These are phyloP conservation scores for Hysterium pulicare DNA, from an alignment of 2,329 filamentous ascomycete genomes.

Conservation along the genomic window DNA sequence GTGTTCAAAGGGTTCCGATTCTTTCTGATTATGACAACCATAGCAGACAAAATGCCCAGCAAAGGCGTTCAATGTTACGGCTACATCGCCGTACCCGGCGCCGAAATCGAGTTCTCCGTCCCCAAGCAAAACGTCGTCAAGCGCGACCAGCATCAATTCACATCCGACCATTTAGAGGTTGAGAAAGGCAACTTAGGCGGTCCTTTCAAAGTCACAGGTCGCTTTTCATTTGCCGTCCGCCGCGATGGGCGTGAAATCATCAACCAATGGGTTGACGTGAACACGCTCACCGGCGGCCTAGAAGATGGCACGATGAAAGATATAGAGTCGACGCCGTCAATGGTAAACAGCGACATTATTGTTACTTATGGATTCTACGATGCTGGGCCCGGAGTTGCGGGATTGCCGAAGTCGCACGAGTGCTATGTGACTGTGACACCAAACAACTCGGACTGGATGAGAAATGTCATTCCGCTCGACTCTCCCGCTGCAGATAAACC, in stretches of 20 bases:
- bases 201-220: slow-evolving; percentile 44
- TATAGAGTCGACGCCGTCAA: slow-evolving; percentile 27
- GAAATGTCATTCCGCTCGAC: slow-evolving; percentile 38
- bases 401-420: slow-evolving; percentile 44
- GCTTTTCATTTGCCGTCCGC: slow-evolving; percentile 43
- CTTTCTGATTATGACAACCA: no score
- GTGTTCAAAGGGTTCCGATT: no score
- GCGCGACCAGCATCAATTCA: slow-evolving; percentile 36
- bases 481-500: slow-evolving; percentile 39
- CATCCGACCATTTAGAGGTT: slow-evolving; percentile 44
- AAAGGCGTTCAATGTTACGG: slow-evolving; percentile 32
- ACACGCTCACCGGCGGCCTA: slow-evolving; percentile 44
- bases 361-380: slow-evolving; percentile 51
- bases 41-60: slow-evolving; percentile 35
- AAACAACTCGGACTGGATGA: slow-evolving; percentile 47
- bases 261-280: slow-evolving; percentile 46
- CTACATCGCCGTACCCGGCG: slow-evolving; percentile 36
- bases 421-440: slow-evolving; percentile 44
- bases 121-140: slow-evolving; percentile 36
- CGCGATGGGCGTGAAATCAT: slow-evolving; percentile 40
- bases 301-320: slow-evolving; percentile 39
- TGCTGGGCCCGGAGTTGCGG: slow-evolving; percentile 43
- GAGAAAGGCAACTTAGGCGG: slow-evolving; percentile 42
- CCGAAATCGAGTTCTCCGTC: slow-evolving; percentile 45
- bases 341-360: slow-evolving; percentile 36